Conservation (phyloP, 768 basidiomycete genomes). For the Kwoniella sp. region DNA sequence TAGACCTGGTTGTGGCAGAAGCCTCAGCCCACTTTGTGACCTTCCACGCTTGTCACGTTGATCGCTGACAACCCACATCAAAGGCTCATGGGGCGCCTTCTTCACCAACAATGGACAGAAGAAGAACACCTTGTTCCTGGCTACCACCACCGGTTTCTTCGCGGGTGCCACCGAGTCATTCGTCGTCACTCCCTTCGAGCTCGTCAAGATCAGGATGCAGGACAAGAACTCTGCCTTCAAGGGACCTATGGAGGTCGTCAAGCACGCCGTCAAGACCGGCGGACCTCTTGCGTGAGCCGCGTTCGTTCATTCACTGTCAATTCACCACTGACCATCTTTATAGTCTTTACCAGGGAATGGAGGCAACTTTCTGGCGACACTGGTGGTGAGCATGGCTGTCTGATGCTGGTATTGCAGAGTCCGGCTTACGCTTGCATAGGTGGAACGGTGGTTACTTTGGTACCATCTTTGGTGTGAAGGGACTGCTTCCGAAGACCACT, state of each 20-base stretch:
- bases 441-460: conserved; percentile 83
- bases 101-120: conserved; percentile 57
- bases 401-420: too few species aligned
- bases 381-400: too few species aligned
- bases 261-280: conserved; percentile 68
- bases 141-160: conserved; percentile 81
- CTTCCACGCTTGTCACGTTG: background rate
- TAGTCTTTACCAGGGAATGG: conserved; percentile 82
- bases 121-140: conserved; percentile 85
- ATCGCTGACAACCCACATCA: conserved; percentile 58
- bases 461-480: conserved; percentile 76
- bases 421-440: too few species aligned
- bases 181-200: conserved; percentile 84
- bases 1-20: background rate
- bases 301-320: conserved; percentile 9
- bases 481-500: conserved; percentile 76
- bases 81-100: conserved; percentile 86
- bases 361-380: conserved; percentile 88
- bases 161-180: conserved; percentile 96
- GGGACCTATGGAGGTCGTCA: conserved; percentile 87
- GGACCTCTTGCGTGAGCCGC: conserved; percentile 63
- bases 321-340: background rate
- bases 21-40: background rate
- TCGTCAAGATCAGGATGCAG: conserved; percentile 66
- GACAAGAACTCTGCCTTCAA: conserved; percentile 86